Base-by-base conservation (phyloP, 148 eudicot genomes). In the Rhododendron ferrugineum region DNA sequence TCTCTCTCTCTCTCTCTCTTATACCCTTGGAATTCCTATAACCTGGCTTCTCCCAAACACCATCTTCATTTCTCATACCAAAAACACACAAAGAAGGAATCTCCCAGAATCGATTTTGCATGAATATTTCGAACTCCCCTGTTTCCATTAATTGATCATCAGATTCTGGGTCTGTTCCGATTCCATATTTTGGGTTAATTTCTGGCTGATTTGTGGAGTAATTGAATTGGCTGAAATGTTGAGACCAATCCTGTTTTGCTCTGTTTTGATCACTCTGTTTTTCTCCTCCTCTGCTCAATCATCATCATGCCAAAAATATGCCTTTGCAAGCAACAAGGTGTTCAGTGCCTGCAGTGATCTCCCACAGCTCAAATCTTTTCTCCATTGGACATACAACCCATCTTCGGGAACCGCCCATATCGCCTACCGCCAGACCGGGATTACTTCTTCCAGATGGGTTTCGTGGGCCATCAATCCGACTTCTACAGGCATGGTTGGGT, bases 401-500 rank as follows among this genome's bases (percentile, higher is more conserved):
- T 79, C 90, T 8, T 32, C 87, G 0, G 87, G 66, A 83, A 91
- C 93, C 28, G 84, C 89, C 1, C 84, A 88, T 14, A 88, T 94
- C 4, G 98, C 96, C 15, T 94, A 87, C 83, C 91, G 98, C 18
- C 96, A 89, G 79, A n/a, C 90, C 0, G 88, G 89, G 5, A 46
- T 87, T 8, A 23, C 87, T 0, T 4, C 93, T 4, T 50, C 88
- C 0, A 87, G 83, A 34, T 94, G 98, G 98, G 92, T 90, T 7
- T 89, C 88, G 0, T 93, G 96, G 98, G 96, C 93, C 34, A 83
- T 93, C 78, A 94, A 94, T 83, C 95, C 95, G 0, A 74, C 11
- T 6, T 84, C 88, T 0, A 79, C 70, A 40, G 92, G 90, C 76
- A 94, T 94, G 98, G 86, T 88, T 30, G 98, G 98, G 2, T 73